These are phyloP conservation scores for Phytophthora cryptogea DNA, from an alignment of 352 stramenopile genomes.

Conservation along the genomic window DNA sequence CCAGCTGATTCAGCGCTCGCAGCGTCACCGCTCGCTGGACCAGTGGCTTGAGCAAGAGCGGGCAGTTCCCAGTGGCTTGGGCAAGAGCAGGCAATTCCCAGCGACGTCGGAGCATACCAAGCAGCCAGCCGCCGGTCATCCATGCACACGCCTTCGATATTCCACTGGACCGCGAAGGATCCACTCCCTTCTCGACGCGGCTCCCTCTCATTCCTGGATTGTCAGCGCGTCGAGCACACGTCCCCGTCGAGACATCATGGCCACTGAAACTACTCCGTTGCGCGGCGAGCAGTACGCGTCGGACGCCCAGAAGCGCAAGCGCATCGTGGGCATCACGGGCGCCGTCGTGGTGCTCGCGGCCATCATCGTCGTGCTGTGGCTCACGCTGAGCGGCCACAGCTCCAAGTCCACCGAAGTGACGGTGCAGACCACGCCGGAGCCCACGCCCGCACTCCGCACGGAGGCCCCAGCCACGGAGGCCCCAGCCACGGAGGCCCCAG, in stretches of 20 bases:
- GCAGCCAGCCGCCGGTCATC: background rate
- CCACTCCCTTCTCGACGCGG: background rate
- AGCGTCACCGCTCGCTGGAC: background rate
- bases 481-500: conserved; percentile 4
- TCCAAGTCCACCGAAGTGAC: conserved; percentile 28
- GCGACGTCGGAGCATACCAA: conserved; percentile 7
- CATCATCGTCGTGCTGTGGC: conserved; percentile 38
- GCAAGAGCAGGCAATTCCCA: background rate
- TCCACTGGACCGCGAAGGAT: conserved; percentile 12
- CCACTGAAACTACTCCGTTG: conserved; percentile 36
- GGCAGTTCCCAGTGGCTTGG: no score
- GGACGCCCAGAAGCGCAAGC: conserved; percentile 39
- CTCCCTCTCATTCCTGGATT: conserved; percentile 30
- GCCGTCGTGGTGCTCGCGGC: conserved; percentile 33
- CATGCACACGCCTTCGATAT: conserved; percentile 19
- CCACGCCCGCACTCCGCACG: conserved; percentile 26
- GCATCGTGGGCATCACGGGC: conserved; percentile 38
- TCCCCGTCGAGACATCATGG: conserved; percentile 10
- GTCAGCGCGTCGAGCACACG: conserved; percentile 5
- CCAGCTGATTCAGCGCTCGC: background rate
- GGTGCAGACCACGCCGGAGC: conserved; percentile 24
- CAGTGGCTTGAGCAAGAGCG: background rate
- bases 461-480: conserved; percentile 12
- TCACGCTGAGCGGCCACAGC: conserved; percentile 38
- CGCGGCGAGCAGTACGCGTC: conserved; percentile 31